A percentile compares a stretch with the other conserved stretches of the same genome.
Conservation (phyloP, 2,329 filamentous ascomycete species). For the Chaetothyriales sp. region DNA sequence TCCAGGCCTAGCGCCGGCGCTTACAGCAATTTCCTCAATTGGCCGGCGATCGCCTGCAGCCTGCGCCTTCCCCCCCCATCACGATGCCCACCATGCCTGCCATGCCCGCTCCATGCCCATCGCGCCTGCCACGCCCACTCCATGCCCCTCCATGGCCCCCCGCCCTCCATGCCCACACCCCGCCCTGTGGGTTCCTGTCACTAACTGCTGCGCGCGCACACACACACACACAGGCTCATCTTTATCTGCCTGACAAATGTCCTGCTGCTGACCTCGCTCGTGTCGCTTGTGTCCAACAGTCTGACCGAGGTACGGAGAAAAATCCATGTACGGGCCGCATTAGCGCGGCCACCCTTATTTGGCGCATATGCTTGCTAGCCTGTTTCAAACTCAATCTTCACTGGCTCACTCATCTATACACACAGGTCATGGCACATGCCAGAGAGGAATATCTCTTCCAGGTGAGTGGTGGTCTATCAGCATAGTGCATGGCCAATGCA, state of each 20-base stretch:
- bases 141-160: too few species aligned
- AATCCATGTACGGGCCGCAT: conserved; percentile 3
- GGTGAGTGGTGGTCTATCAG: conserved; percentile 21
- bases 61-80: conserved; percentile 4
- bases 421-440: conserved; percentile 40
- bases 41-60: neutral
- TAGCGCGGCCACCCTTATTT: conserved; percentile 5
- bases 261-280: conserved; percentile 43
- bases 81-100: too few species aligned
- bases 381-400: neutral
- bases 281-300: conserved; percentile 43
- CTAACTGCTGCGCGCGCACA: conserved; percentile 6
- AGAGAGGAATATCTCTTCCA: conserved; percentile 48
- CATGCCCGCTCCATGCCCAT: too few species aligned
- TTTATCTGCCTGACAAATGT: conserved; percentile 48
- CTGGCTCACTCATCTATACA: neutral
- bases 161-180: too few species aligned
- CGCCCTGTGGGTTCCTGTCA: neutral
- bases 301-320: conserved; percentile 36
- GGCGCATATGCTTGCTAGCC: neutral
- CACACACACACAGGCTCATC: conserved; percentile 31
- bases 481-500: conserved; percentile 14
- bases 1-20: conserved; percentile 2
- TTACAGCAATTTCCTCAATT: conserved; percentile 1
- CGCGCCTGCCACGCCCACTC: too few species aligned